Percentiles rank a stretch among this genome's conserved stretches.
Evolutionary conservation across 1,284 basidiomycete species (phyloP).

Genomic region (Ganoderma multipileum): DNA sequence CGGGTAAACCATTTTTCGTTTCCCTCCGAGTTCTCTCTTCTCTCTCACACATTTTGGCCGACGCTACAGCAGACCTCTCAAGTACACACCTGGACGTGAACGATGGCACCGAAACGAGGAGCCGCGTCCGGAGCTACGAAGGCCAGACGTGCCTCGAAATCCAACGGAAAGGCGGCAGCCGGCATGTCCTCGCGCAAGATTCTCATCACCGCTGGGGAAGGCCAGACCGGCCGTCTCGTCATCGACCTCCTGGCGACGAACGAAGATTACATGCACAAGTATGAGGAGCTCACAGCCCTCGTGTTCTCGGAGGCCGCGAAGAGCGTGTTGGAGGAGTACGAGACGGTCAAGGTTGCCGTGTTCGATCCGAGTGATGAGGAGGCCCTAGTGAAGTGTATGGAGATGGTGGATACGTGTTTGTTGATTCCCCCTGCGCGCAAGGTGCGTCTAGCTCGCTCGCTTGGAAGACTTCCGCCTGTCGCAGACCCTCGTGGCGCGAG

Average conservation of each 20-base stretch:
- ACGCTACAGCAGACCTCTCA: not conserved
- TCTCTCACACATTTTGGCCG: not conserved
- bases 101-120: not conserved
- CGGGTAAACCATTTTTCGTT: not conserved
- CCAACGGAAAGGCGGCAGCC: not conserved
- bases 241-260: slow-evolving; percentile 32
- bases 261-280: slow-evolving; percentile 26
- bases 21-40: not conserved
- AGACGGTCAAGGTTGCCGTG: slow-evolving; percentile 26
- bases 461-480: not conserved
- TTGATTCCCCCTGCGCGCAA: slow-evolving; percentile 35
- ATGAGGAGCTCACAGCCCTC: slow-evolving; percentile 30
- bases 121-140: not conserved
- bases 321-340: slow-evolving; percentile 28
- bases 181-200: slow-evolving; percentile 9
- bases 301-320: slow-evolving; percentile 22
- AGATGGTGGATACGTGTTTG: slow-evolving; percentile 31
- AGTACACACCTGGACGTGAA: not conserved
- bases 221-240: slow-evolving; percentile 35
- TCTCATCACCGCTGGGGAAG: slow-evolving; percentile 33
- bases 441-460: not conserved
- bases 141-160: not conserved
- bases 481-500: not conserved
- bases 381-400: slow-evolving; percentile 25
- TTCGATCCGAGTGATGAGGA: slow-evolving; percentile 28